These are phyloP conservation scores for Kodamaea ohmeri DNA, from an alignment of 1,139 yeast species.

Conservation along the genomic window DNA sequence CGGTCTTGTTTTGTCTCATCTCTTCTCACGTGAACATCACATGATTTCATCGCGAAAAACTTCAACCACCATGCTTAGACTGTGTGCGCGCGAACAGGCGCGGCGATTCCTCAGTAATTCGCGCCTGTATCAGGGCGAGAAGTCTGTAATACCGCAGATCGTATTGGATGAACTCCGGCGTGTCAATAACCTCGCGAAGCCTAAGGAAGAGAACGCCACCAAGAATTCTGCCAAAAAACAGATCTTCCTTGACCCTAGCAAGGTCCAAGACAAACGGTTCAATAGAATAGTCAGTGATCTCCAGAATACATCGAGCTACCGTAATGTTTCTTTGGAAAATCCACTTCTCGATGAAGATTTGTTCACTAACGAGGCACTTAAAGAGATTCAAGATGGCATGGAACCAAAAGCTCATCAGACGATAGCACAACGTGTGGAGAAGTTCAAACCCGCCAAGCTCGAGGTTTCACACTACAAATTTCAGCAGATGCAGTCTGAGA, in stretches of 20 bases:
- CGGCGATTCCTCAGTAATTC: constrained; percentile 10
- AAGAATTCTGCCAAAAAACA: constrained; percentile 13
- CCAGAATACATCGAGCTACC: constrained; percentile 8
- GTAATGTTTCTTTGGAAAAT: constrained; percentile 7
- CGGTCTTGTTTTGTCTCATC: background rate
- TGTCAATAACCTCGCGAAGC: constrained; percentile 13
- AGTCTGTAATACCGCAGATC: constrained; percentile 17
- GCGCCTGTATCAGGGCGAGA: constrained; percentile 7
- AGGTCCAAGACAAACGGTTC: constrained; percentile 16
- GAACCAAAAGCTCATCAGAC: constrained; percentile 1
- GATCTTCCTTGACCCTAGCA: constrained; percentile 18
- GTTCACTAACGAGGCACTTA: constrained; percentile 2
- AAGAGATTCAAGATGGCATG: background rate
- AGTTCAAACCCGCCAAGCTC: constrained; percentile 13
- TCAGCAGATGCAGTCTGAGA: constrained; percentile 14
- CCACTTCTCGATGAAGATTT: constrained; percentile 7
- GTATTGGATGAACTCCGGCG: constrained; percentile 16
- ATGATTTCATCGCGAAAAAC: constrained; percentile 2
- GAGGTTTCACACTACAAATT: constrained; percentile 14
- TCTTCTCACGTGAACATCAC: background rate
- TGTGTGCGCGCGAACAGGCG: background rate
- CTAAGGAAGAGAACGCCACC: constrained; percentile 8
- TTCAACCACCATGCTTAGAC: constrained; percentile 3
- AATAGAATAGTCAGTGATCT: constrained; percentile 14
- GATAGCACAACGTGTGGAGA: constrained; percentile 13